Evolutionary conservation across 2,329 filamentous ascomycete species (phyloP), one percentile per base, ranked within the genome.

Genomic region (Aspergillus vadensis): DNA sequence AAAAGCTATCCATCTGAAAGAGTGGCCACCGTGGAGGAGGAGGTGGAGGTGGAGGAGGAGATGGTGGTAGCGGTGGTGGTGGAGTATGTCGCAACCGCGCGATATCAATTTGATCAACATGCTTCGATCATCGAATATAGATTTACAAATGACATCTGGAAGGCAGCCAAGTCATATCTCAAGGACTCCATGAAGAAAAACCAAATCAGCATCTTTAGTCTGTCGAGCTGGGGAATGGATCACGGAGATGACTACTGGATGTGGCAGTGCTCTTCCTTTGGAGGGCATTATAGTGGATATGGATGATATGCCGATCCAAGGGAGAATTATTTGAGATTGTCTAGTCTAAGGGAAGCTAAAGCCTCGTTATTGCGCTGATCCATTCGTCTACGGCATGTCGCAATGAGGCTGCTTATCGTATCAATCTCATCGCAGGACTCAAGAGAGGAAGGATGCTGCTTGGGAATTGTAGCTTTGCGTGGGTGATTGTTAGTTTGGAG

Each of bases 391-490:
- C 21, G 12, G 27, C 52, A 23, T 27, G 23, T 55, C 41, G 21
- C 38, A 44, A 23, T 55, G 15, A 52, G 32, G 23, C 52, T 41
- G 51, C 32, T 54, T 55, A 55, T 44, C 52, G 38, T 55, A 55
- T 55, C 52, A 55, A 55, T 55, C 52, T 55, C 52, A 43, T 55
- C 52, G 21, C n/a, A 14, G 23, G 14, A 23, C 23, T 49, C 3
- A 7, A 36, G 44, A n/a, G 21, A 17, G 44, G 6, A 23, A 15
- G 4, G 15, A 15, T 8, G 27, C 8, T 5, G 14, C 21, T n/a
- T 15, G 14, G 14, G 23, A 17, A 6, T 15, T 48, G 3, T 9
- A 21, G 10, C 5, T 6, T n/a, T 7, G 21, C 21, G 17, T 6
- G 14, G 23, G 10, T 8, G 39, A 5, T 4, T n/a, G 23, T 9